Conservation (phyloP, 345 rosid genomes). For the Stellera chamaejasme region DNA sequence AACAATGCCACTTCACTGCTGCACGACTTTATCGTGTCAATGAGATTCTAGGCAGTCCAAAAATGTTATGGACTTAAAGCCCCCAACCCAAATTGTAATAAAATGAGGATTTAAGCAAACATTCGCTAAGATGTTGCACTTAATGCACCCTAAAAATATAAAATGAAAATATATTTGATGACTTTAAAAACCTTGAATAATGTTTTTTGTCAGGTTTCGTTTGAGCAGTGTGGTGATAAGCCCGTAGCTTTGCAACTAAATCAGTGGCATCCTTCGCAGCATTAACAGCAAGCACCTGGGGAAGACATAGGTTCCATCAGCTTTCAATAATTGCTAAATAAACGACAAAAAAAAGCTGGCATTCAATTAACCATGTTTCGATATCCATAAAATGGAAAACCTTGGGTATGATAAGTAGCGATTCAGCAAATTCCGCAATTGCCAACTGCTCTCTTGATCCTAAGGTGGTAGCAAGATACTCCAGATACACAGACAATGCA, state of each 20-base stretch:
- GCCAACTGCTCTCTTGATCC: conserved; percentile 96
- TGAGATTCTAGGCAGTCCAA: too few relatives aligned
- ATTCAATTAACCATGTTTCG: background rate
- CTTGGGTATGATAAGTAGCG: conserved; percentile 84
- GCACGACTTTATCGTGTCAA: too few relatives aligned
- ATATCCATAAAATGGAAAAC: conserved; percentile 19
- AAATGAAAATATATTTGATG: background rate
- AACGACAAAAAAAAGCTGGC: background rate
- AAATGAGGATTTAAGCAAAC: too few relatives aligned
- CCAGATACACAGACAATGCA: conserved; percentile 84
- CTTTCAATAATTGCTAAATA: background rate
- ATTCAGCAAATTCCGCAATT: conserved; percentile 93
- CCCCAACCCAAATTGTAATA: too few relatives aligned
- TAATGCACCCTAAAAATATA: background rate
- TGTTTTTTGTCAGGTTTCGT: conserved; percentile 93
- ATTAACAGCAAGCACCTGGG: conserved; percentile 91
- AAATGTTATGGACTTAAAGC: too few relatives aligned
- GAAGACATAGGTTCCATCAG: background rate
- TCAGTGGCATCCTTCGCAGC: conserved; percentile 97
- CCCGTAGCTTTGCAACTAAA: conserved; percentile 86
- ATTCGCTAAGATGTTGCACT: too few relatives aligned
- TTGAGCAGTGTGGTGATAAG: conserved; percentile 94
- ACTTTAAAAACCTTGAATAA: conserved; percentile 55
- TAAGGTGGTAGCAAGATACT: conserved; percentile 84
- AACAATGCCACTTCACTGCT: too few relatives aligned